Evolutionary conservation across 2,329 filamentous ascomycete species (phyloP).

Genomic region (Bipolaris oryzae): DNA sequence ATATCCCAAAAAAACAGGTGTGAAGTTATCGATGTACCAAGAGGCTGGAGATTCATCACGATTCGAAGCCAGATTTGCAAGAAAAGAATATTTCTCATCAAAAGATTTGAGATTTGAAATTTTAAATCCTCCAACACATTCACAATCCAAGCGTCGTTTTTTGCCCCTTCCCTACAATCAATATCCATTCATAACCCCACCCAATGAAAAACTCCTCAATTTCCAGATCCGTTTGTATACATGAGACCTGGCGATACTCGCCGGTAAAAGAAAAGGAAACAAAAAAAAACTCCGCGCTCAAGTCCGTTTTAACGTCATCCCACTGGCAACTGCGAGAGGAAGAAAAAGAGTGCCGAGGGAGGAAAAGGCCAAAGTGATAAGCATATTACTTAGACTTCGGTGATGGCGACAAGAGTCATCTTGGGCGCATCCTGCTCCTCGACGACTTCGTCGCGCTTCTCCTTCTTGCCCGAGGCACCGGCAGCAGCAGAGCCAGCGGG

Average conservation of each 20-base stretch:
- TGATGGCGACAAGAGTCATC: conserved; percentile 50
- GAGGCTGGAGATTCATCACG: neutral
- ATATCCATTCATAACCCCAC: neutral
- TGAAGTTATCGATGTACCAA: neutral
- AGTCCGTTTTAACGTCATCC: neutral
- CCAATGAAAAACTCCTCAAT: neutral
- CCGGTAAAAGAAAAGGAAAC: neutral
- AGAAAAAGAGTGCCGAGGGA: neutral
- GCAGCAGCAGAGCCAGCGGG: conserved; percentile 47
- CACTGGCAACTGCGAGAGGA: neutral
- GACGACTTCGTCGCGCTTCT: conserved; percentile 40
- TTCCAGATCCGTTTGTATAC: neutral
- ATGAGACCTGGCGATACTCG: neutral
- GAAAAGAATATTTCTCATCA: neutral
- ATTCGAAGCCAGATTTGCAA: neutral
- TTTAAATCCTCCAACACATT: neutral
- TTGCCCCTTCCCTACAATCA: neutral
- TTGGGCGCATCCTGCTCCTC: conserved; percentile 42
- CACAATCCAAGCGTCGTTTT: neutral
- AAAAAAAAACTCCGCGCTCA: neutral
- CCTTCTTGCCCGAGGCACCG: conserved; percentile 28
- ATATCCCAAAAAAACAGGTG: too few relatives aligned
- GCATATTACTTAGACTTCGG: conserved; percentile 39
- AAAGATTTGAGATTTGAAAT: neutral
- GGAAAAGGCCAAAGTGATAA: conserved; percentile 3